Conservation (phyloP, 352 stramenopile genomes). For the Globisporangium okanoganense region DNA sequence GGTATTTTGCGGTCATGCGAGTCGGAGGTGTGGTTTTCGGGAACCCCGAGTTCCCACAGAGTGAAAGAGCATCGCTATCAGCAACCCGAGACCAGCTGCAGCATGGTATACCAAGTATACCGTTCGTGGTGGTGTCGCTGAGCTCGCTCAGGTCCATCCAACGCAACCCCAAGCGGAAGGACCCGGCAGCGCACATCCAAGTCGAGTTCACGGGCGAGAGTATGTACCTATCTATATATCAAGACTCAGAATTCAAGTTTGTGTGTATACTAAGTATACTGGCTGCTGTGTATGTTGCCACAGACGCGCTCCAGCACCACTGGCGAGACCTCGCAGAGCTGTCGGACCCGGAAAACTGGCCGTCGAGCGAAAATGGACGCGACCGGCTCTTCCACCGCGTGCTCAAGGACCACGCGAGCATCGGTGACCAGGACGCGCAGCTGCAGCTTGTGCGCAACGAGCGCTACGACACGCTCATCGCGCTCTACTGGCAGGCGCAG, state of each 20-base stretch:
- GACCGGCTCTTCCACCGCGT: conserved; percentile 66
- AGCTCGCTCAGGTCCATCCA: background rate
- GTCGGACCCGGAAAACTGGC: conserved; percentile 51
- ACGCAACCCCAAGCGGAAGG: conserved; percentile 8
- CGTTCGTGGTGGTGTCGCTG: conserved; percentile 42
- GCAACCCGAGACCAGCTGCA: conserved; percentile 7
- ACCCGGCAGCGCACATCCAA: conserved; percentile 33
- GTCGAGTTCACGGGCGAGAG: conserved; percentile 66
- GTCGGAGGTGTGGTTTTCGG: conserved; percentile 45
- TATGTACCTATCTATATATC: conserved; percentile 21
- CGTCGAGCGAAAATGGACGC: conserved; percentile 30
- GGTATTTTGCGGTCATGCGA: conserved; percentile 31
- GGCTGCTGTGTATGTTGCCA: background rate
- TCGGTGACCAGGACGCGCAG: conserved; percentile 41
- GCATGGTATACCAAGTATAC: conserved; percentile 24
- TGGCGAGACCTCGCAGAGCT: conserved; percentile 56
- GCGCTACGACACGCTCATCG: conserved; percentile 44
- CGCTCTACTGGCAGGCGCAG: conserved; percentile 34
- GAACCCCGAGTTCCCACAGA: conserved; percentile 26
- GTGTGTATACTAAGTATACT: background rate
- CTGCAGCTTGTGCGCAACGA: conserved; percentile 42
- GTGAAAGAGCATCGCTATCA: conserved; percentile 8
- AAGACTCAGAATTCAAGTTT: too few species aligned
- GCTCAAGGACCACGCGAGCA: conserved; percentile 55
- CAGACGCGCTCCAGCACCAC: conserved; percentile 58